Evolutionary conservation across 148 eudicot species (phyloP).

Genomic region (Camellia sinensis): DNA sequence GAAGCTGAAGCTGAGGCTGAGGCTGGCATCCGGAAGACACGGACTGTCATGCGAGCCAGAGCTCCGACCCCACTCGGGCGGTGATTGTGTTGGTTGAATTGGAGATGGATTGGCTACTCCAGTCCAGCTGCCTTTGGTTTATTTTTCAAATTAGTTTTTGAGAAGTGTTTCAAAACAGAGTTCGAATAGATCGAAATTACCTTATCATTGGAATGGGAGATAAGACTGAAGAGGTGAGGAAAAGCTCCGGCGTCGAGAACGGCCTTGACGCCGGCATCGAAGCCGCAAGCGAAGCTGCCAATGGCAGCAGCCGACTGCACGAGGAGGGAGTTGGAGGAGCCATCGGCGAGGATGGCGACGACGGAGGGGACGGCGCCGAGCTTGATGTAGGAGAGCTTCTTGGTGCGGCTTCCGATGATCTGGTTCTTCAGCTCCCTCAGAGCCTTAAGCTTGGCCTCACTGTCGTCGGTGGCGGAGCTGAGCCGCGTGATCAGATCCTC

Average conservation of each 20-base stretch:
- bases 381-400: conserved; percentile 65
- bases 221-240: conserved; percentile 43
- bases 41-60: conserved; percentile 22
- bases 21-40: conserved; percentile 48
- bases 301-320: conserved; percentile 66
- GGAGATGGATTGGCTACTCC: too few species aligned
- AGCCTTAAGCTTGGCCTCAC: conserved; percentile 58
- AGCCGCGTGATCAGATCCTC: conserved; percentile 62
- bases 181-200: conserved; percentile 18
- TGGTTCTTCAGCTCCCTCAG: conserved; percentile 80
- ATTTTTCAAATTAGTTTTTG: too few species aligned
- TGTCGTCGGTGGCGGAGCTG: conserved; percentile 34
- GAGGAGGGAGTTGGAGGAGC: conserved; percentile 22
- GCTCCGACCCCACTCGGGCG: too few species aligned
- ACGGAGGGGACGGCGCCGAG: conserved; percentile 75
- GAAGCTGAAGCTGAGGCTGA: conserved; percentile 21
- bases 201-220: conserved; percentile 59
- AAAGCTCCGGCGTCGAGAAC: conserved; percentile 78
- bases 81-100: too few species aligned
- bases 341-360: conserved; percentile 41
- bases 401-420: conserved; percentile 88
- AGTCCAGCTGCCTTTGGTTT: too few species aligned
- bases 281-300: conserved; percentile 91
- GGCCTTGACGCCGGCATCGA: conserved; percentile 75
- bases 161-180: too few species aligned